Conservation (phyloP, 169 alveolate genomes). For the Plasmodium malariae region DNA sequence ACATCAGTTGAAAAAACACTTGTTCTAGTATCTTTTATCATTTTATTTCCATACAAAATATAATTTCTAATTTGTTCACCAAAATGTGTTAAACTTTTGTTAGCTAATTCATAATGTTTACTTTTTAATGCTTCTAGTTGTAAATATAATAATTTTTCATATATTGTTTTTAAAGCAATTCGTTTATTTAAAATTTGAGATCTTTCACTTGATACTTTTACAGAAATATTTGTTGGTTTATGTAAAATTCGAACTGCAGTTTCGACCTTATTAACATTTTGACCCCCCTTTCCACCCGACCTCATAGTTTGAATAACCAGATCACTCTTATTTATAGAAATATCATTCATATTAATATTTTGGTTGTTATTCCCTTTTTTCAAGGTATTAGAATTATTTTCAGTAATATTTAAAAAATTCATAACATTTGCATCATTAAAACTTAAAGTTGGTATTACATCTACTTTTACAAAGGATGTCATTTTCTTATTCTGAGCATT, state of each 20-base stretch:
- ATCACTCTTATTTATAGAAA: constrained; percentile 87
- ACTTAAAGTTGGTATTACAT: constrained; percentile 83
- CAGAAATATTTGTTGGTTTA: constrained; percentile 93
- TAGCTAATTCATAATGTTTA: constrained; percentile 51
- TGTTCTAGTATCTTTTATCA: constrained; percentile 68
- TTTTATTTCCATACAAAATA: constrained; percentile 71
- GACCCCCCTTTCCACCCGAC: constrained; percentile 96
- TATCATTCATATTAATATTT: constrained; percentile 42
- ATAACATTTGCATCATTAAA: constrained; percentile 80
- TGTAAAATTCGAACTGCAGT: constrained; percentile 95
- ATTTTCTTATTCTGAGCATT: constrained; percentile 80
- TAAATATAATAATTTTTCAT: constrained; percentile 78
- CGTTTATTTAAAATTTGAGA: constrained; percentile 82
- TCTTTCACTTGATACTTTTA: constrained; percentile 84
- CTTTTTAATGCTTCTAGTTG: constrained; percentile 63
- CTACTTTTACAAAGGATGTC: constrained; percentile 85
- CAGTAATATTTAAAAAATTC: constrained; percentile 63
- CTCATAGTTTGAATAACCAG: constrained; percentile 92
- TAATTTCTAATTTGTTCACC: constrained; percentile 75
- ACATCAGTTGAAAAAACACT: constrained; percentile 49
- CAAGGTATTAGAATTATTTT: not conserved
- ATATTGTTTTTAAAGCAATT: constrained; percentile 82
- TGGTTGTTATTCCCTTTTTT: constrained; percentile 21
- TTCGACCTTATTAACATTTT: constrained; percentile 95
- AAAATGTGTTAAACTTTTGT: constrained; percentile 66